Evolutionary conservation across 2,329 filamentous ascomycete species (phyloP), one percentile per base, ranked within the genome.

Genomic region (Aspergillus sp.): DNA sequence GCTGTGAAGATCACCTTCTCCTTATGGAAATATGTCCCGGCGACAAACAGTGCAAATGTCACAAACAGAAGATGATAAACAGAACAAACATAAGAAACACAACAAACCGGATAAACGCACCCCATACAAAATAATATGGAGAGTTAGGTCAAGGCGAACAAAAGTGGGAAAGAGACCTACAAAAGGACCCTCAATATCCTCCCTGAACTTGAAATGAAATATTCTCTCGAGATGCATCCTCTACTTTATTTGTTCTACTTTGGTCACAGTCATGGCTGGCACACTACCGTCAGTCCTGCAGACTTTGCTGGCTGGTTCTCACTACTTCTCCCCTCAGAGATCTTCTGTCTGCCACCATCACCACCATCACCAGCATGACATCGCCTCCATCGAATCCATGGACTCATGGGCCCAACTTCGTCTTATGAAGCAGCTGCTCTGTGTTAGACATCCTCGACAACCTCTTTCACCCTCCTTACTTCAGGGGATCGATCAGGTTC

Each of bases 351-450:
- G 52, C 39, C 36, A 42, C 10, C 51, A 41, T 13, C 8, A 27
- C 6, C 32, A 39, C n/a, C 10, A 23, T 13, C 13, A 19, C 3
- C 32, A 39, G 15, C n/a, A 25, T 19, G 52, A 11, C 41, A 10
- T 19, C 3, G 52, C 42, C 8, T 38, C 21, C 13, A 13, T 54
- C 10, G 38, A 44, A 17, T 30, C 52, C 1, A 54, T 54, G 52
- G 21, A 54, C 8, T 25, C 52, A 15, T 54, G 52, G 52, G 38
- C 52, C 19, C 52, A 44, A 8, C 17, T 49, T 11, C 52, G 23
- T 2, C 21, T 65, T 8, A 21, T 48, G 19, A 50, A 30, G 38
- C 52, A 44, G n/a, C 38, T 54, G 11, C 52, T 54, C 2, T 54
- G 52, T 44, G 52, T 54, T 15, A 38, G 52, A 7, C 39, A 44